phyloP scores from a whole-genome alignment of 73 alveolate species.

The Paramecium biaurelia region DNA sequence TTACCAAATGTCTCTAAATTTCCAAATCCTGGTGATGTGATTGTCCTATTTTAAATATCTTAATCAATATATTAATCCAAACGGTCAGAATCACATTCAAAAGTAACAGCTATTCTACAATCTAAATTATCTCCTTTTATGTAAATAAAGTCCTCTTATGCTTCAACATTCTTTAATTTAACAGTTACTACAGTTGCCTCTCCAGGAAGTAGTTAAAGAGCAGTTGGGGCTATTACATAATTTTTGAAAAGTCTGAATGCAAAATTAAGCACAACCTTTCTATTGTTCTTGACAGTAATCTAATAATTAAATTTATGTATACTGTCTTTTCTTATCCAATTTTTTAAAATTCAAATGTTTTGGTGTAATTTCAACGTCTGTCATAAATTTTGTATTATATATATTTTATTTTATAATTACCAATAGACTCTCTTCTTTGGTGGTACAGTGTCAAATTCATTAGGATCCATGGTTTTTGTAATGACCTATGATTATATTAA shows the following conservation, averaged over 20 bases:
- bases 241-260: slow-evolving; percentile 11
- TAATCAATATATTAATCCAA: neutral
- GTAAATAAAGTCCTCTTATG: slow-evolving; percentile 28
- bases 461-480: slow-evolving; percentile 67
- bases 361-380: slow-evolving; percentile 30
- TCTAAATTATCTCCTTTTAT: neutral
- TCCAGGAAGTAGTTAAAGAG: neutral
- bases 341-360: slow-evolving; percentile 4
- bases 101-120: neutral
- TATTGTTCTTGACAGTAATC: neutral
- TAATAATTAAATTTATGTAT: neutral
- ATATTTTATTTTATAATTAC: neutral
- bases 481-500: neutral
- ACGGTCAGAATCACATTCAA: slow-evolving; percentile 5
- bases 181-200: neutral
- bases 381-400: neutral
- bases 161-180: neutral
- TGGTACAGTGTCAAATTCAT: slow-evolving; percentile 81
- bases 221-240: neutral
- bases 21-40: neutral
- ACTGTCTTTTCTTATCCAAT: neutral
- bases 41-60: neutral
- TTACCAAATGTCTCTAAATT: slow-evolving; percentile 34
- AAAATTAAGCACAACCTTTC: neutral
- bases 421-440: slow-evolving; percentile 85